Evolutionary conservation across 2,329 filamentous ascomycete genomes (phyloP).

Genomic region (Capronia americana): DNA sequence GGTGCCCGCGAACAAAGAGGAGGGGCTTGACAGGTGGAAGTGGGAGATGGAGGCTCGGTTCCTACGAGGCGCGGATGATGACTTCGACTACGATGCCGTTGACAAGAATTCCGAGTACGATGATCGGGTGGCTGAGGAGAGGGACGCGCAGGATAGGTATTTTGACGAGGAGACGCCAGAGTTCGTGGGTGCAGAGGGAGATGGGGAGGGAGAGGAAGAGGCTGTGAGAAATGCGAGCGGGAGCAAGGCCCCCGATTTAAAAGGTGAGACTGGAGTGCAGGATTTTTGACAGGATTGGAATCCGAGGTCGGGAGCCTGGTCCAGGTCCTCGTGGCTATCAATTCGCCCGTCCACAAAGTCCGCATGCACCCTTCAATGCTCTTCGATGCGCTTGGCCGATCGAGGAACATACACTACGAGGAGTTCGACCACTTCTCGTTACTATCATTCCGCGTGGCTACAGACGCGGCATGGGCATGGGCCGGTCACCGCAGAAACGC

Average conservation of each 20-base stretch:
- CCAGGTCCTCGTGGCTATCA: not conserved
- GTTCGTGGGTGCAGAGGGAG: conserved; percentile 57
- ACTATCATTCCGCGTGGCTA: not conserved
- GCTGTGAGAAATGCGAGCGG: conserved; percentile 8
- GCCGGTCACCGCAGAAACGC: not conserved
- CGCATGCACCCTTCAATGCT: not conserved
- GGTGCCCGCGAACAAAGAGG: conserved; percentile 64
- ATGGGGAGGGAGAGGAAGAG: not conserved
- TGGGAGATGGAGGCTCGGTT: conserved; percentile 77
- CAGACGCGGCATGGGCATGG: not conserved
- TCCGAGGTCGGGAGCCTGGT: no score
- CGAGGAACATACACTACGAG: not conserved
- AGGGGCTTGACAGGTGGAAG: conserved; percentile 72
- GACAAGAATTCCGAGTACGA: conserved; percentile 77
- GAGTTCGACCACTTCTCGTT: not conserved
- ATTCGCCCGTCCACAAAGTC: not conserved
- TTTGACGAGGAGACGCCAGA: conserved; percentile 79
- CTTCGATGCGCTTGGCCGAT: not conserved
- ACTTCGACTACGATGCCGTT: conserved; percentile 77
- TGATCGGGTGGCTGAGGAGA: conserved; percentile 63
- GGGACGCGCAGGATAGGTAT: conserved; percentile 74
- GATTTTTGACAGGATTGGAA: conserved; percentile 62
- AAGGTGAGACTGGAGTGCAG: conserved; percentile 73
- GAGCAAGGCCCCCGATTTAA: conserved; percentile 38
- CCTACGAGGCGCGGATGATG: conserved; percentile 73